These are phyloP conservation scores for Rhizomucor miehei DNA, from an alignment of 371 early-diverging fungal species.

Conservation along the genomic window DNA sequence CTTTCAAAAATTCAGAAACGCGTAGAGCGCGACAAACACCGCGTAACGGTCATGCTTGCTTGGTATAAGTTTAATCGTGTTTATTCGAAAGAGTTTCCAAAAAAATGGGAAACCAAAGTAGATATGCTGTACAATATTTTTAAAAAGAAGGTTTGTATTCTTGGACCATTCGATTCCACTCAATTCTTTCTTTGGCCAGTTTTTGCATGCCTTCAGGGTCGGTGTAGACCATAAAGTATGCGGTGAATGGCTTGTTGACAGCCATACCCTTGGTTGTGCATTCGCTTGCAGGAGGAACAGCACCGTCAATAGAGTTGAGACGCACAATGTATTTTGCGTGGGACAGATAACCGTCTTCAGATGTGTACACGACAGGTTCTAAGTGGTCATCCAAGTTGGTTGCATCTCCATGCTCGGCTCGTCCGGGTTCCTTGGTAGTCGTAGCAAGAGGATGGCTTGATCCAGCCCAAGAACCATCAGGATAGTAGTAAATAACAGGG, in stretches of 20 bases:
- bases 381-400: slow-evolving; percentile 37
- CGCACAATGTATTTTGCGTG: slow-evolving; percentile 40
- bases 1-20: too few species aligned
- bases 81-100: too few species aligned
- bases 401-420: slow-evolving; percentile 29
- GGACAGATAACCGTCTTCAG: slow-evolving; percentile 36
- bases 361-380: slow-evolving; percentile 17
- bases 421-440: slow-evolving; percentile 31
- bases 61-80: too few species aligned
- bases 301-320: slow-evolving; percentile 27
- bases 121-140: too few species aligned
- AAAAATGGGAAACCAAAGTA: too few species aligned
- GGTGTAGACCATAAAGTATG: slow-evolving; percentile 38
- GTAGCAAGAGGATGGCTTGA: slow-evolving; percentile 30
- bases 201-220: slow-evolving; percentile 20
- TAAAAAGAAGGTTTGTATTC: slow-evolving; percentile 3
- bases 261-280: slow-evolving; percentile 32
- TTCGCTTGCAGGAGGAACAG: slow-evolving; percentile 22
- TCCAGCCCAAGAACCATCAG: slow-evolving; percentile 41
- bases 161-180: slow-evolving; percentile 28
- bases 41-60: too few species aligned
- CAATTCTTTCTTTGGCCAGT: slow-evolving; percentile 12
- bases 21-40: too few species aligned
- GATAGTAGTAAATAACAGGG: slow-evolving; percentile 33
- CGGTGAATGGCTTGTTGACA: slow-evolving; percentile 36